Evolutionary conservation across 208 protist genomes (phyloP), one percentile per base, ranked within the genome.

Genomic region (Crithidia sp.): DNA sequence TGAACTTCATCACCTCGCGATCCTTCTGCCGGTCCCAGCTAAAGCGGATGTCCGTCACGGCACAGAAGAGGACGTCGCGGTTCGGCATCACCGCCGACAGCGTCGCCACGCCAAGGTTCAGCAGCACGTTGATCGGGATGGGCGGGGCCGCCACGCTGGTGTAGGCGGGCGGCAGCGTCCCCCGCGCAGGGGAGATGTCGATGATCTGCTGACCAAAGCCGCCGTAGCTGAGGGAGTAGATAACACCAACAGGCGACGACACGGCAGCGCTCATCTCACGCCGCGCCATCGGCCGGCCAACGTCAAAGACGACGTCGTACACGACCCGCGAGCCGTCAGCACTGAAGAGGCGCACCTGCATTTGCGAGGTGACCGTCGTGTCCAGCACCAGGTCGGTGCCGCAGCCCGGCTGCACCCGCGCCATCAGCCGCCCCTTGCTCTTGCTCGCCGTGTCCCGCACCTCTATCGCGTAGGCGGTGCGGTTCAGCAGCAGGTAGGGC

Each of bases 401-500:
- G 54, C 80, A 91, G 58, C 89, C 88, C 1, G 87, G 71, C 41
- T 67, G 61, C 16, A 78, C 89, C 8, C 76, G 69, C 13, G 79
- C 89, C 55, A 97, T 80, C 12, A 89, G 66, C 55, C 89, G 90
- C 13, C 83, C 82, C 39, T 76, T 55, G 41, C 77, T 79, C 65
- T 77, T 77, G 8, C 53, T 52, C 16, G 82, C 69, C 37, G 84
- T 81, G 62, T 95, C 86, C n/a, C 67, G 58, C 50, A 93, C 67
- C 44, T 86, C 79, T 4, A 95, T 70, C 2, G 67, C 3, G 70
- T 76, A 82, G 12, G 10, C 16, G 43, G 89, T 92, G 54, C 93
- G 90, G 68, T 97, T 97, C 39, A 95, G 62, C 61, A 95, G 44
- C 10, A 94, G 65, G 69, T 84, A 94, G n/a, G 93, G 89, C 43